These are phyloP conservation scores for Prunus davidiana DNA, from an alignment of 306 rosid genomes.

Conservation along the genomic window DNA sequence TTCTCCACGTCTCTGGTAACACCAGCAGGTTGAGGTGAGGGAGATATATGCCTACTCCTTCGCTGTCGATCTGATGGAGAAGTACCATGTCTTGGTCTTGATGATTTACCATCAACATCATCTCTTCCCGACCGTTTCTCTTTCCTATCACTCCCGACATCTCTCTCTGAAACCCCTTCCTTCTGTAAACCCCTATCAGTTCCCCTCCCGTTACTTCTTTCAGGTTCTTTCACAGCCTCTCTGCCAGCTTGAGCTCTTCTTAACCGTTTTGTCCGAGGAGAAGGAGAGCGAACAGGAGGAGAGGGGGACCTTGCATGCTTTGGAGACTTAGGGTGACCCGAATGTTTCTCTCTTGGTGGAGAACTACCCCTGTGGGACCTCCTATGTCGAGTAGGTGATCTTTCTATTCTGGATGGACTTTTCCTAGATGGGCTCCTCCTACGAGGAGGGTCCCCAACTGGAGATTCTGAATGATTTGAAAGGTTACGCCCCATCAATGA, in stretches of 20 bases:
- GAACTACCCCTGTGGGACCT: constrained; percentile 25
- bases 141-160: constrained; percentile 39
- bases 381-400: constrained; percentile 42
- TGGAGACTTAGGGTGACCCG: constrained; percentile 20
- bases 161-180: constrained; percentile 54
- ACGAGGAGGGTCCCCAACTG: constrained; percentile 18
- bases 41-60: constrained; percentile 23
- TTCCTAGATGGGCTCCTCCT: constrained; percentile 22
- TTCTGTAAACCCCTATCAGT: constrained; percentile 22
- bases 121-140: constrained; percentile 42
- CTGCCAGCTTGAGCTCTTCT: constrained; percentile 42
- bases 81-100: constrained; percentile 52
- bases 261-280: constrained; percentile 57
- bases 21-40: constrained; percentile 20
- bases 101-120: constrained; percentile 39
- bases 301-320: constrained; percentile 32
- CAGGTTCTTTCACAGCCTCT: constrained; percentile 31
- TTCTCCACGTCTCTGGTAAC: constrained; percentile 6
- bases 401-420: constrained; percentile 35
- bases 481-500: constrained; percentile 27
- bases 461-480: constrained; percentile 21
- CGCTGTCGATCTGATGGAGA: constrained; percentile 26
- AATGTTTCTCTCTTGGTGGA: constrained; percentile 36
- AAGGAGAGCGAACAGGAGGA: constrained; percentile 41
- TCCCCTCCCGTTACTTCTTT: constrained; percentile 22